Evolutionary conservation across 306 rosid species (phyloP), one percentile per base, ranked within the genome.

Genomic region (Quercus glauca): DNA sequence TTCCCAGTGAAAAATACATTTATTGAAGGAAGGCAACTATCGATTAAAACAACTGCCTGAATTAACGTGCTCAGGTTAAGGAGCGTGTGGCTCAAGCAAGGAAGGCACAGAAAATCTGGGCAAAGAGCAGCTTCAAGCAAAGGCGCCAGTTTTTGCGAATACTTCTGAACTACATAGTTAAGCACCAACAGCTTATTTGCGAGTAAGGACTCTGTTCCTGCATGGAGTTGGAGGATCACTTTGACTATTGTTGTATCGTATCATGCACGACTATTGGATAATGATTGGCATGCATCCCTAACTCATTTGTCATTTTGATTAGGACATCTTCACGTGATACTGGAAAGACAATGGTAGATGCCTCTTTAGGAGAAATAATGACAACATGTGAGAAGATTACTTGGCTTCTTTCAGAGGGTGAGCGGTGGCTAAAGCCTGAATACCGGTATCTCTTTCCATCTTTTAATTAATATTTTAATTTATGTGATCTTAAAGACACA

Each of bases 361-460:
- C 98, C 69, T 91, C 90, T 85, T 84, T 93, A 82, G 98, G 97
- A 81, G 98, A 93, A 84, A 86, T 93, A 83, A 93, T 93, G 97
- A 90, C 98, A 49, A 93, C 97, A 45, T 93, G 98, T 70, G 98
- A 93, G 90, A 95, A 95, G 91, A 93, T 93, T 88, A 86, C 90
- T 81, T 93, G 98, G 98, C 97, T 93, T 74, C 89, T 93, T 77
- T 89, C 98, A 57, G 98, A 93, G 86, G 98, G 98, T 76, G 98
- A 93, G 86, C 84, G 45, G 69, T 91, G 97, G 95, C 84, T 93
- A 74, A 93, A 89, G 90, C 98, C 98, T 83, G 98, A 93, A 79
- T 89, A 87, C 80, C 79, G 98, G 99, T 95, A 89, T 75, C 64
- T 55, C 65, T 59, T 35, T 77, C 78, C 65, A 63, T 78, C 55